Evolutionary conservation across 2,329 filamentous ascomycete genomes (phyloP).

Genomic region (Colletotrichum simmondsii): DNA sequence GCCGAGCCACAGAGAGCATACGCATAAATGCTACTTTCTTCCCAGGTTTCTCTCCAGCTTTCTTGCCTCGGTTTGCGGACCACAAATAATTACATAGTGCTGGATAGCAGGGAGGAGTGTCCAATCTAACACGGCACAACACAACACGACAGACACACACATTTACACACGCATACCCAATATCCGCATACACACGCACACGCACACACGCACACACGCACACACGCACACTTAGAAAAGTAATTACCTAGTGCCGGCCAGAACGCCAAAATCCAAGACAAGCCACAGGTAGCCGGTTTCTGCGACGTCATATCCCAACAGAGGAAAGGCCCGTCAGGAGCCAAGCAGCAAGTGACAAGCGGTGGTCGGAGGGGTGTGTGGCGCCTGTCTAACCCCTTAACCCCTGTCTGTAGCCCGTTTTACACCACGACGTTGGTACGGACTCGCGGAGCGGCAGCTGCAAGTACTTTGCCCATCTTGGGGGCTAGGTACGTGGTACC

Average conservation of each 20-base stretch:
- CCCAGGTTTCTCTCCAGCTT: neutral
- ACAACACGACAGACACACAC: neutral
- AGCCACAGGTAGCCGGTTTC: neutral
- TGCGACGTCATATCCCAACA: slow-evolving; percentile 32
- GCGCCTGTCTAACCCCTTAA: slow-evolving; percentile 24
- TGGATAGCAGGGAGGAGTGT: neutral
- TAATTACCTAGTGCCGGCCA: neutral
- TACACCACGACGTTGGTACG: slow-evolving; percentile 2
- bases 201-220: neutral
- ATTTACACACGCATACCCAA: neutral
- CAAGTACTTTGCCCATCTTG: neutral
- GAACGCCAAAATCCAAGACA: slow-evolving; percentile 14
- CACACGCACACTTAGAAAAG: neutral
- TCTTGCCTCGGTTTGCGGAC: neutral
- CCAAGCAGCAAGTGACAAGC: slow-evolving; percentile 15
- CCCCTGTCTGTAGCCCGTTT: slow-evolving; percentile 13
- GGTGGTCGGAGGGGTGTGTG: slow-evolving; percentile 21
- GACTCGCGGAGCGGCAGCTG: neutral
- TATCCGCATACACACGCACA: neutral
- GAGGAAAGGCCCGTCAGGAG: slow-evolving; percentile 6
- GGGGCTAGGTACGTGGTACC: too few relatives aligned
- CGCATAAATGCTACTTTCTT: slow-evolving; percentile 3
- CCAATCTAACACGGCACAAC: neutral
- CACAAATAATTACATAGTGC: neutral
- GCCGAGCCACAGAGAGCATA: slow-evolving; percentile 4